These are phyloP conservation scores for Cutaneotrichosporon mucoides DNA, from an alignment of 1,284 basidiomycete species.

Conservation along the genomic window DNA sequence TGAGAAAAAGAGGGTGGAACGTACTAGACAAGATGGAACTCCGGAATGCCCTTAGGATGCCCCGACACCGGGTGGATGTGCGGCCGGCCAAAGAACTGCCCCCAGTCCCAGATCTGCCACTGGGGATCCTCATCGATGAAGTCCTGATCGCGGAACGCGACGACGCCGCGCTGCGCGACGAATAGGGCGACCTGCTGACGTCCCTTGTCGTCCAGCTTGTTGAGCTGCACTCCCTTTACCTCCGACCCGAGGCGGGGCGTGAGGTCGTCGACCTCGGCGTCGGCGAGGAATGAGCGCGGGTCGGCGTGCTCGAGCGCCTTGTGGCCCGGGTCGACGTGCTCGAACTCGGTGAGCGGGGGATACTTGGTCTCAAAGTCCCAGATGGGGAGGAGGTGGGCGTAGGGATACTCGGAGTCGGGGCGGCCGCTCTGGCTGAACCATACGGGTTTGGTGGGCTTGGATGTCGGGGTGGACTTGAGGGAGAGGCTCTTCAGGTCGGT, in stretches of 20 bases:
- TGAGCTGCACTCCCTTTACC: conserved; percentile 66
- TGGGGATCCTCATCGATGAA: conserved; percentile 47
- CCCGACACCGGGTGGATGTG: conserved; percentile 59
- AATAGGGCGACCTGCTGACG: conserved; percentile 65
- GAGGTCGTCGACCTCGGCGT: conserved; percentile 54
- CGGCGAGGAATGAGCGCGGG: conserved; percentile 63
- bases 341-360: conserved; percentile 65
- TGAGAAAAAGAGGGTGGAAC: conserved; percentile 18
- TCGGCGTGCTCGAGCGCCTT: conserved; percentile 63
- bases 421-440: conserved; percentile 14
- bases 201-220: conserved; percentile 53
- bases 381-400: conserved; percentile 11
- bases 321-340: conserved; percentile 67
- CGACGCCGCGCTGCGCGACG: conserved; percentile 71
- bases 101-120: conserved; percentile 47
- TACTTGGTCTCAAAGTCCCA: conserved; percentile 11
- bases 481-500: conserved; percentile 1
- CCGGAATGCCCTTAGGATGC: conserved; percentile 54
- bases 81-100: conserved; percentile 56
- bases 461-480: background rate
- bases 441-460: background rate
- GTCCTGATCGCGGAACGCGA: conserved; percentile 52
- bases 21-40: conserved; percentile 58
- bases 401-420: conserved; percentile 12
- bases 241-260: conserved; percentile 74